Conservation (phyloP, 2,329 filamentous ascomycete genomes). For the Diplodia corticola region DNA sequence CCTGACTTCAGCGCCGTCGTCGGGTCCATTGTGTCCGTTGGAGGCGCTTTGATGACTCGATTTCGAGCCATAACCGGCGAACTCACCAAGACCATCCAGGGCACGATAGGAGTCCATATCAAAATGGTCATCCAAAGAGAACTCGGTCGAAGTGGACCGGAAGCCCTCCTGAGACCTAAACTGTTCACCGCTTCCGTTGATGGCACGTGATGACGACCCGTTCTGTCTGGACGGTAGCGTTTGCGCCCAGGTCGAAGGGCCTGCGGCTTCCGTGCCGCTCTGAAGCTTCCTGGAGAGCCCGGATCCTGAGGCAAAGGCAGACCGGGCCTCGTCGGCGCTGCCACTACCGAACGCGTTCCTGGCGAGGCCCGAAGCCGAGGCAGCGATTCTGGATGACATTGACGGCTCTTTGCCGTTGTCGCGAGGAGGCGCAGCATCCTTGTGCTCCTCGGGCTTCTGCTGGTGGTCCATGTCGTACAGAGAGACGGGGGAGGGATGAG, state of each 20-base stretch:
- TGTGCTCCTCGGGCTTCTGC: not conserved
- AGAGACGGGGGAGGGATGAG: not conserved
- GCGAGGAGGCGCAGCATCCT: slow-evolving; percentile 5
- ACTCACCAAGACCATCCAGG: too few species aligned
- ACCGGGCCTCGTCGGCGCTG: slow-evolving; percentile 23
- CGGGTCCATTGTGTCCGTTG: not conserved
- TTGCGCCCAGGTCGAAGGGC: slow-evolving; percentile 22
- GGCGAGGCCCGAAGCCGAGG: slow-evolving; percentile 27
- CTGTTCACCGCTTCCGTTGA: not conserved
- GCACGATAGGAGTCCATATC: not conserved
- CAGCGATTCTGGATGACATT: slow-evolving; percentile 26
- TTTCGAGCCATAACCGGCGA: too few species aligned
- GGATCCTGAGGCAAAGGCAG: slow-evolving; percentile 14
- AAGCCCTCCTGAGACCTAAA: slow-evolving; percentile 8
- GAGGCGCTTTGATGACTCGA: not conserved
- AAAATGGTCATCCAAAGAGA: not conserved
- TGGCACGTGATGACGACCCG: slow-evolving; percentile 15
- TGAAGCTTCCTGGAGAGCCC: slow-evolving; percentile 23
- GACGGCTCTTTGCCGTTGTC: slow-evolving; percentile 24
- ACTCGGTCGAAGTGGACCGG: not conserved
- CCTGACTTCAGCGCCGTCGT: slow-evolving; percentile 26
- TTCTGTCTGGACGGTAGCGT: slow-evolving; percentile 22
- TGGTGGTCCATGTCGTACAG: slow-evolving; percentile 8
- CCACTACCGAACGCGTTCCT: slow-evolving; percentile 22
- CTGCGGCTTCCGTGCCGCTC: slow-evolving; percentile 16